Percentiles rank a stretch among this genome's conserved stretches.
Conservation (phyloP, 352 stramenopile species). For the Achlya hypogyna region DNA sequence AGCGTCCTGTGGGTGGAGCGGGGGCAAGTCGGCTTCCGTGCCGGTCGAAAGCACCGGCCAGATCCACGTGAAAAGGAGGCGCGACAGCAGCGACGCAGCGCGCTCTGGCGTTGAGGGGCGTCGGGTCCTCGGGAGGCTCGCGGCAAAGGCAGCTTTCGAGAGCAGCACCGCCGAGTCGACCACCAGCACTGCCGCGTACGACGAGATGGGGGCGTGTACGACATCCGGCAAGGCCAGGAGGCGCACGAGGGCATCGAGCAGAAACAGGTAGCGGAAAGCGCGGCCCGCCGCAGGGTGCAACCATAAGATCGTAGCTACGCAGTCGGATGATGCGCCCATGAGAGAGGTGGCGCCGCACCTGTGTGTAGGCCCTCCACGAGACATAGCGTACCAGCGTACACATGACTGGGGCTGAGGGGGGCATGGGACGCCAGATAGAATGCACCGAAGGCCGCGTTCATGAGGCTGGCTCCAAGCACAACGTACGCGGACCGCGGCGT, state of each 20-base stretch:
- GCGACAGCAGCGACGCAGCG: not conserved
- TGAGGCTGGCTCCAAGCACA: not conserved
- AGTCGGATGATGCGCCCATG: not conserved
- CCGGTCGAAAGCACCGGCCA: slow-evolving; percentile 5
- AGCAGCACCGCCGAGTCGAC: not conserved
- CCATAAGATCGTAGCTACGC: not conserved
- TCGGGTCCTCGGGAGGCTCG: not conserved
- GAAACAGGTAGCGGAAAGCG: slow-evolving; percentile 1
- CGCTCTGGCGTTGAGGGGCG: not conserved
- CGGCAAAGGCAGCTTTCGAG: not conserved
- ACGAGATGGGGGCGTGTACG: not conserved
- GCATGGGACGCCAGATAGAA: not conserved
- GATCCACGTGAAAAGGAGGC: slow-evolving; percentile 16
- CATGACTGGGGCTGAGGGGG: slow-evolving; percentile 8
- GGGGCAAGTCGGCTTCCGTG: not conserved
- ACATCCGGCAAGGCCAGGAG: not conserved
- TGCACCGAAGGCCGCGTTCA: not conserved
- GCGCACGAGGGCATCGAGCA: not conserved
- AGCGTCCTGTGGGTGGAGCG: not conserved
- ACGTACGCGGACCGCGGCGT: not conserved
- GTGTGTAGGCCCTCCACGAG: slow-evolving; percentile 12
- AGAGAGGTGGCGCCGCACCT: not conserved
- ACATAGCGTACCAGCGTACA: slow-evolving; percentile 16
- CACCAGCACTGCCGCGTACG: not conserved
- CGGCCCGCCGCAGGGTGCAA: not conserved